These are phyloP conservation scores for Penstemon newberryi DNA, from an alignment of 257 asterid species.

Conservation along the genomic window DNA sequence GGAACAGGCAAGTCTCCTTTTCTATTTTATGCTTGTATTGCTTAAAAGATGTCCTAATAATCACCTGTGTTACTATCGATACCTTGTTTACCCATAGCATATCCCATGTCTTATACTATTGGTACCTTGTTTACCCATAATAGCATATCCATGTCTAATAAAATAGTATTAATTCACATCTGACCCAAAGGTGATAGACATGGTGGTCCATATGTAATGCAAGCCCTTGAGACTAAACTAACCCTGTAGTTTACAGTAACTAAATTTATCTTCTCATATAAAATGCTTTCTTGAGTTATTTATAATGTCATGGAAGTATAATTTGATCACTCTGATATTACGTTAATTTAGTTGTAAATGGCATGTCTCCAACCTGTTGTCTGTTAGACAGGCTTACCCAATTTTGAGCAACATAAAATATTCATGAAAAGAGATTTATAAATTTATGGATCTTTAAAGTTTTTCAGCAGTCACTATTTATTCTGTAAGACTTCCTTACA, in stretches of 20 bases:
- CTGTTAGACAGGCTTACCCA: not conserved
- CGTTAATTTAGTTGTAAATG: not conserved
- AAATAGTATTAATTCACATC: not conserved
- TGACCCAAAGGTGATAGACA: not conserved
- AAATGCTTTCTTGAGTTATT: too few species aligned
- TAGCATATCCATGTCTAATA: not conserved
- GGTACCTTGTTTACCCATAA: not conserved
- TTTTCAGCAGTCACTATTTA: not conserved
- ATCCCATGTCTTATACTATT: not conserved
- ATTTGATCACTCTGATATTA: not conserved
- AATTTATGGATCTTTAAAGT: slow-evolving; percentile 1
- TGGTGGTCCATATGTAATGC: not conserved
- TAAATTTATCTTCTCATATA: not conserved
- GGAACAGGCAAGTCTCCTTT: slow-evolving; percentile 45
- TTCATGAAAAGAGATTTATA: not conserved
- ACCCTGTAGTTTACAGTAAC: not conserved
- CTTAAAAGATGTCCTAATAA: not conserved
- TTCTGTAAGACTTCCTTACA: not conserved
- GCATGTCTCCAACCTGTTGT: not conserved
- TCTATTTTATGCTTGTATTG: not conserved
- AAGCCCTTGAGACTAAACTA: not conserved
- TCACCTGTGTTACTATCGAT: too few species aligned
- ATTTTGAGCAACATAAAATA: not conserved
- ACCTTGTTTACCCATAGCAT: not conserved
- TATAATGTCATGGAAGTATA: not conserved